Percentiles rank a stretch among this genome's conserved stretches.
Evolutionary conservation across 1,139 yeast genomes (phyloP).

Genomic region (Starmera stellimalicola): DNA sequence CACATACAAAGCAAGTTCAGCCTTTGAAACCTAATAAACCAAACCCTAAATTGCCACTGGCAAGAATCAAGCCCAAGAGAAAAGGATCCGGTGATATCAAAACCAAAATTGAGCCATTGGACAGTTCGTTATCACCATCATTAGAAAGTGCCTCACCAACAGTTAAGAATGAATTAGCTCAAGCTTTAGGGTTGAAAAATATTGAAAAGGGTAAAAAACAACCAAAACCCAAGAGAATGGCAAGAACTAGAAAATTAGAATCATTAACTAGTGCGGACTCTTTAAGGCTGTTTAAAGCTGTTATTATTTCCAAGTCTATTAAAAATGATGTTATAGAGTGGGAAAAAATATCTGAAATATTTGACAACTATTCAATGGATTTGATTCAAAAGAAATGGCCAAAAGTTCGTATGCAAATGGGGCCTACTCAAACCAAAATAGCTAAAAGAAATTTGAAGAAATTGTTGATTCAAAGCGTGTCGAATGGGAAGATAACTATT

Average conservation of each 20-base stretch:
- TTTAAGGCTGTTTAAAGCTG: constrained; percentile 43
- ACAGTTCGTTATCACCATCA: not conserved
- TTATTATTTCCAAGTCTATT: constrained; percentile 53
- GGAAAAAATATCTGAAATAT: constrained; percentile 38
- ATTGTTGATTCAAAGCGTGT: constrained; percentile 42
- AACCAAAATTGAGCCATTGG: not conserved
- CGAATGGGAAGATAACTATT: constrained; percentile 35
- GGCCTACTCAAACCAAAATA: constrained; percentile 42
- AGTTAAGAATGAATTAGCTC: not conserved
- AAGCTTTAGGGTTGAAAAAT: not conserved
- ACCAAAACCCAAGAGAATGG: not conserved
- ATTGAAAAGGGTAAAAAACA: not conserved
- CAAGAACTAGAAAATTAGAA: constrained; percentile 14
- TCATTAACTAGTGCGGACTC: constrained; percentile 30
- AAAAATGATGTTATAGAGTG: constrained; percentile 46
- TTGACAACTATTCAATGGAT: constrained; percentile 29
- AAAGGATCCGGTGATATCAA: not conserved
- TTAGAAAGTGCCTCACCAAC: not conserved
- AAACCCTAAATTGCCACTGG: not conserved
- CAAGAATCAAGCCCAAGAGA: not conserved
- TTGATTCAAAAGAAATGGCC: constrained; percentile 52
- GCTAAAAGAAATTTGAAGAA: constrained; percentile 54
- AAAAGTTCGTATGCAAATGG: constrained; percentile 43
- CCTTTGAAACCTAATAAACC: not conserved
- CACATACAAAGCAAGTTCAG: not conserved